These are phyloP conservation scores for Mallotus nudiflorus DNA, from an alignment of 345 rosid genomes.

Conservation along the genomic window DNA sequence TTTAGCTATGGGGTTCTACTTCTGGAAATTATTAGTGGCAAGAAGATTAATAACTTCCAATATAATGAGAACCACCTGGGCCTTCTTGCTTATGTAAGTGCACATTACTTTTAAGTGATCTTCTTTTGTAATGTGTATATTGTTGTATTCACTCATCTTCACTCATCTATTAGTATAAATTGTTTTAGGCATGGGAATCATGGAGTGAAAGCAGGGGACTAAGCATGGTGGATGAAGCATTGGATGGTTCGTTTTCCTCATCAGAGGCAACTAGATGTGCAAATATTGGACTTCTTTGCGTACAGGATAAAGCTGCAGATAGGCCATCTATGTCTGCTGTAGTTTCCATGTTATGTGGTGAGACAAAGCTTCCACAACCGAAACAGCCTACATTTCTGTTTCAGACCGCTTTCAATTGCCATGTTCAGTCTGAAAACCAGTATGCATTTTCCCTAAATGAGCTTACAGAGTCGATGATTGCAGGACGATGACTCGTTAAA, in stretches of 20 bases:
- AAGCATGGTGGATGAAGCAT: conserved; percentile 26
- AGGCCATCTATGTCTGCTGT: conserved; percentile 33
- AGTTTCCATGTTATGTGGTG: conserved; percentile 34
- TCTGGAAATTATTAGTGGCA: conserved; percentile 14
- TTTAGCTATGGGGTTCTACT: conserved; percentile 12
- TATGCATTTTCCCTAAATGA: conserved; percentile 10
- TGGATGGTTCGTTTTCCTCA: conserved; percentile 18
- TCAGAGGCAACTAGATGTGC: conserved; percentile 34
- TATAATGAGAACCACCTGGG: background rate
- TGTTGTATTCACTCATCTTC: too few relatives aligned
- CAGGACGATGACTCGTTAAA: too few relatives aligned
- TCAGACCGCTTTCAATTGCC: background rate
- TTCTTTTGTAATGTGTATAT: too few relatives aligned
- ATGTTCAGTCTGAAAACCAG: conserved; percentile 5
- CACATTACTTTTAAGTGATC: too few relatives aligned
- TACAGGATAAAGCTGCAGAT: conserved; percentile 37
- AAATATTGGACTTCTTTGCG: conserved; percentile 46
- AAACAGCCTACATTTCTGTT: conserved; percentile 40
- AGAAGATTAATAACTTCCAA: conserved; percentile 9
- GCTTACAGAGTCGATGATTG: background rate
- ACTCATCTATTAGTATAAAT: too few relatives aligned
- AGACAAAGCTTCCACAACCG: conserved; percentile 33
- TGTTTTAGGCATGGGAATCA: conserved; percentile 37
- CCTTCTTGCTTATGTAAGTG: conserved; percentile 10
- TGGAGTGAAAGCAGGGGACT: conserved; percentile 30